Base-by-base conservation (phyloP, 208 protist genomes). In the Wallacemonas sp. region DNA sequence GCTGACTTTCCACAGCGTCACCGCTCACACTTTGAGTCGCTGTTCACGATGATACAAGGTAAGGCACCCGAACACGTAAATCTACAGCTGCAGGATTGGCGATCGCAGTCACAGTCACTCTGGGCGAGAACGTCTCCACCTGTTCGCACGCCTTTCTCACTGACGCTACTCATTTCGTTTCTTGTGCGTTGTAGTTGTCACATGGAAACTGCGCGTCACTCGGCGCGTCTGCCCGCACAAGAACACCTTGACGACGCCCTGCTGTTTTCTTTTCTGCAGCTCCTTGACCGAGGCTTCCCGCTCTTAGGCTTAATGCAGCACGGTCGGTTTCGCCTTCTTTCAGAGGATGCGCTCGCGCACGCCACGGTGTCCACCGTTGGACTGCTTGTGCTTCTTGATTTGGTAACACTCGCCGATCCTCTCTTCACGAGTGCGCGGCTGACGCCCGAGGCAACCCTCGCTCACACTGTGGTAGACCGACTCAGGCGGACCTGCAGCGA, bases 1-100 rank as follows among this genome's bases (percentile, higher is more conserved):
- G 51, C 21, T 26, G 30, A 19, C 6, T 31, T 58, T 22, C 51
- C 51, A 38, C 51, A n/a, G 28, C 51, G 51, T 27, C 51, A 58
- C 24, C 30, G 8, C 5, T 21, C 24, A 12, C 51, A 24, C 30
- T 42, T 58, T 21, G 8, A 4, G 30, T 3, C 26, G 11, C 51
- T 58, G 21, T 19, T 58, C 9, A n/a, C 33, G 3, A 24, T 3
- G 6, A 34, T 58, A 14, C 30, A 58, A 38, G n/a, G 6, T 31
- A 15, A 3, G 3, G 26, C 51, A 27, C 28, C 31, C 5, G 24
- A 14, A 0, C 6, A 21, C 51, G n/a, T 39, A 4, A 4, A 39
- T 4, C 9, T 31, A 21, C 22, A 6, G 17, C 8, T 58, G 24
- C 8, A 12, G 2, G 31, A 9, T 2, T 58, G 51, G 51, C 41